Evolutionary conservation across 169 alveolate genomes (phyloP).

Genomic region (Plasmodium falciparum): DNA sequence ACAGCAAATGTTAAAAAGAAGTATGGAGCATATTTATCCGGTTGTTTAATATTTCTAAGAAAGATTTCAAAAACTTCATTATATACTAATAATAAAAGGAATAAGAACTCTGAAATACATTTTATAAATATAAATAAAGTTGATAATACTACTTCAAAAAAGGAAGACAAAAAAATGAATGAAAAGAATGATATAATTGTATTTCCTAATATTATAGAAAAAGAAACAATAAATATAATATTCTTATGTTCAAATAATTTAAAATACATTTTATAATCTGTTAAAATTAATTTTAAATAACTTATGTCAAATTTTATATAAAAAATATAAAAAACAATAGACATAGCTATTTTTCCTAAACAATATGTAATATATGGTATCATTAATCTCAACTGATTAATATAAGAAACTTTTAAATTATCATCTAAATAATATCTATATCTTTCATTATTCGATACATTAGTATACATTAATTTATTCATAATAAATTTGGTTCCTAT

Average conservation of each 20-base stretch:
- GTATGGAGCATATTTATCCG: conserved; percentile 46
- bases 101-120: conserved; percentile 50
- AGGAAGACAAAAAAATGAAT: conserved; percentile 29
- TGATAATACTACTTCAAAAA: conserved; percentile 35
- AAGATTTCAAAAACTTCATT: conserved; percentile 46
- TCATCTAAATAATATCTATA: conserved; percentile 47
- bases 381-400: conserved; percentile 56
- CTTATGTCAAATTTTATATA: conserved; percentile 20
- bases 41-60: conserved; percentile 28
- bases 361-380: conserved; percentile 64
- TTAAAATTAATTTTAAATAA: conserved; percentile 24
- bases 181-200: conserved; percentile 50
- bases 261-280: conserved; percentile 21
- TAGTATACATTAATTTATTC: conserved; percentile 59
- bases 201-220: conserved; percentile 53
- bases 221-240: conserved; percentile 40
- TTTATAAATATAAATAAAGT: conserved; percentile 40
- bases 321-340: conserved; percentile 53
- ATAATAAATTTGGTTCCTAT: conserved; percentile 31
- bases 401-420: conserved; percentile 38
- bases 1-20: conserved; percentile 42
- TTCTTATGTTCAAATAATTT: conserved; percentile 43
- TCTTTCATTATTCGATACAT: conserved; percentile 54
- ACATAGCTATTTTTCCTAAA: conserved; percentile 52
- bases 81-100: conserved; percentile 35